A percentile compares a stretch with the other conserved stretches of the same genome.
These are phyloP conservation scores for Hyaloperonospora brassicae DNA, from an alignment of 352 stramenopile species.

Conservation along the genomic window DNA sequence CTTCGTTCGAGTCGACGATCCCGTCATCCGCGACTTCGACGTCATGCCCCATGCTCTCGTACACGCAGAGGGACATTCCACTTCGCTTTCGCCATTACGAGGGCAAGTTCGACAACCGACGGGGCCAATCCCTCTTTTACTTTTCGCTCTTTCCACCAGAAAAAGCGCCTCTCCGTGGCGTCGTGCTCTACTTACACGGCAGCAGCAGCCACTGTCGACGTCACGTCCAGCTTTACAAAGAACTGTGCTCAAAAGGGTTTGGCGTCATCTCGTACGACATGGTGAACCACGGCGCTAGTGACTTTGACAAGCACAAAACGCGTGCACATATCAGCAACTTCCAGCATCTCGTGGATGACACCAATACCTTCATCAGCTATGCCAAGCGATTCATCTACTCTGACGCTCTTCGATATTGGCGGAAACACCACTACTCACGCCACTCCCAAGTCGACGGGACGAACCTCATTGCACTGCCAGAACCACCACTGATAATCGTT, in stretches of 20 bases:
- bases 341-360: constrained; percentile 30
- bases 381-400: constrained; percentile 21
- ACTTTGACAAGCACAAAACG: constrained; percentile 25
- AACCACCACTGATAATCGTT: constrained; percentile 33
- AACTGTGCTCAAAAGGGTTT: constrained; percentile 33
- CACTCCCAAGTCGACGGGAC: constrained; percentile 20
- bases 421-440: constrained; percentile 23
- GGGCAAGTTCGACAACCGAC: constrained; percentile 34
- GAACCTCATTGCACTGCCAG: constrained; percentile 6
- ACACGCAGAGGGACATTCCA: constrained; percentile 9
- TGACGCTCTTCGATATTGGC: constrained; percentile 21
- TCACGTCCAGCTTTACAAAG: constrained; percentile 39
- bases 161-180: constrained; percentile 25
- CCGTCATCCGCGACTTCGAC: constrained; percentile 8
- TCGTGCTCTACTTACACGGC: constrained; percentile 48
- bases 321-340: constrained; percentile 28
- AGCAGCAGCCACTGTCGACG: constrained; percentile 45
- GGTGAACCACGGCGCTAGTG: constrained; percentile 39
- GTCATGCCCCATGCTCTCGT: constrained; percentile 4
- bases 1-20: constrained; percentile 2
- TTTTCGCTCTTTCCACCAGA: constrained; percentile 35
- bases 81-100: constrained; percentile 22
- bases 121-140: constrained; percentile 40
- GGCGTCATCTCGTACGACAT: constrained; percentile 50
- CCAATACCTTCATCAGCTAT: constrained; percentile 31